Evolutionary conservation across 768 basidiomycete genomes (phyloP), one percentile per base, ranked within the genome.

Genomic region (Sporobolomyces phaffii): DNA sequence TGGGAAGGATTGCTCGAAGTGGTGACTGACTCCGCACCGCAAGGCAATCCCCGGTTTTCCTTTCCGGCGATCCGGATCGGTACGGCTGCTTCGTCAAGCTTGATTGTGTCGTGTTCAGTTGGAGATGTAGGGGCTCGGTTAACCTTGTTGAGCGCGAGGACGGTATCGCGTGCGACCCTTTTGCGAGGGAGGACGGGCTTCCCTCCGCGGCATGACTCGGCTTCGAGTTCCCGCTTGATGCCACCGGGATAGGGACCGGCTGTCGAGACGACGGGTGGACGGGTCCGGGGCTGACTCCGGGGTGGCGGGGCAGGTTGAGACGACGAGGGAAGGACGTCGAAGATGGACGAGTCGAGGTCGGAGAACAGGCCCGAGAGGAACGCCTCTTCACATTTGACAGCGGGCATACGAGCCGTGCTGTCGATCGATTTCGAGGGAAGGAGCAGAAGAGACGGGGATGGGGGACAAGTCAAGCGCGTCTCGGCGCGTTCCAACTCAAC

Each of bases 281-380:
- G 44, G 33, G 0, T 17, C 29, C 13, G 3, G 33, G 58, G n/a
- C 11, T 17, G 60, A 40, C 28, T 13, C 34, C 24, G 28, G 18
- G 34, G 22, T n/a, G 22, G 28, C 20, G 60, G 59, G 6, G 20
- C 40, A 24, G 38, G 2, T 28, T 56, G 60, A 0, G 60, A 52
- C 9, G 66, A 59, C 11, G 66, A 43, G 15, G 80, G 80, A 2
- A 76, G 68, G 5, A 79, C 78, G 54, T 80, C 79, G 79, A 82
- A 84, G 60, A 82, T 77, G 0, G 82, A 77, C 67, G 83, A 81
- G 70, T 85, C 84, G 56, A 89, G 76, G 33, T 81, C 83, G 0
- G 79, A 75, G 49, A 87, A 76, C 2, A 88, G 74, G 31, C 73
- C 77, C 18, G 80, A 77, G 80, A 90, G 82, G 73, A 89, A 85